Conservation (phyloP, 2,329 filamentous ascomycete genomes). For the Falciphora oryzae region DNA sequence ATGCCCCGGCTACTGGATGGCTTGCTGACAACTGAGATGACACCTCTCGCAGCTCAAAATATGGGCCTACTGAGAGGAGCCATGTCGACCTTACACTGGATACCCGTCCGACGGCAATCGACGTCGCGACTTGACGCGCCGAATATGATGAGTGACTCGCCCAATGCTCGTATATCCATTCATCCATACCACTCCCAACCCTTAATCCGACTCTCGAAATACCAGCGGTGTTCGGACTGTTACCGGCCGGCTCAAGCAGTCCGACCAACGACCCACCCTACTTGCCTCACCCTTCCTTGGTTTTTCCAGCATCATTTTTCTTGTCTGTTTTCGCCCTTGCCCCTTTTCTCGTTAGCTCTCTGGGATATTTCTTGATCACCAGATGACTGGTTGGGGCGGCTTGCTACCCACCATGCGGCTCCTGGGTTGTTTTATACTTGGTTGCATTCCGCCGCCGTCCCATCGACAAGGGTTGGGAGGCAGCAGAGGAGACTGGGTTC, state of each 20-base stretch:
- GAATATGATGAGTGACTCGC: neutral
- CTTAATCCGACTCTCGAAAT: neutral
- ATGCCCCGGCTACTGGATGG: neutral
- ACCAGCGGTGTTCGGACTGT: neutral
- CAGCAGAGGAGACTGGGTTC: too few species aligned
- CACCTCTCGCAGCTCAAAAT: constrained; percentile 68
- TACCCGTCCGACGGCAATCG: constrained; percentile 15
- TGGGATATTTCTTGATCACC: neutral
- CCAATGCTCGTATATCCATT: neutral
- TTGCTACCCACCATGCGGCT: neutral
- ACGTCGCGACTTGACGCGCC: neutral
- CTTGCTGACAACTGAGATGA: neutral
- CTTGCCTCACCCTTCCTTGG: neutral
- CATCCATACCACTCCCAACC: neutral
- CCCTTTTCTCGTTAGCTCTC: neutral
- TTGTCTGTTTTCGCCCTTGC: too few species aligned
- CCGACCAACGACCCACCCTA: neutral
- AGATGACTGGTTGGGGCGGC: neutral
- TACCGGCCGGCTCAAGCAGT: neutral
- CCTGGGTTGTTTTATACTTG: neutral
- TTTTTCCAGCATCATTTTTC: neutral
- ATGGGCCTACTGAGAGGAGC: constrained; percentile 66
- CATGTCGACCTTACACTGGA: constrained; percentile 19
- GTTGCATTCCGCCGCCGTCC: neutral
- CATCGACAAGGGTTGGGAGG: too few species aligned